These are phyloP conservation scores for Apiotrichum gamsii DNA, from an alignment of 1,284 basidiomycete genomes.

Conservation along the genomic window DNA sequence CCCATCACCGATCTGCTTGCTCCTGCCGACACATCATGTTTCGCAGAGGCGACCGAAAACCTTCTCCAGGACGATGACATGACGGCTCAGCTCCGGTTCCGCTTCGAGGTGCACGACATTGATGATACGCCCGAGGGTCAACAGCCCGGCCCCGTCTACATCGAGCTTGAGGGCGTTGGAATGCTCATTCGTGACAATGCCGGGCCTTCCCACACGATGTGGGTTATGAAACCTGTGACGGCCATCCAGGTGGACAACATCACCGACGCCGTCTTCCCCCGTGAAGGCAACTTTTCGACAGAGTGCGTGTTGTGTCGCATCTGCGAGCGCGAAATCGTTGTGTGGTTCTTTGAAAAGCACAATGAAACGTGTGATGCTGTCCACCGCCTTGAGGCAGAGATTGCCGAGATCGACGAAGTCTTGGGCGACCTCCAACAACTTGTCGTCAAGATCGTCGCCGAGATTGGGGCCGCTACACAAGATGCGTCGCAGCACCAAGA, in stretches of 20 bases:
- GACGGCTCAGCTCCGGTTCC: constrained; percentile 88
- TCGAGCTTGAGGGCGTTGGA: constrained; percentile 93
- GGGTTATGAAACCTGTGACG: constrained; percentile 87
- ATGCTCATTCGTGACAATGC: constrained; percentile 96
- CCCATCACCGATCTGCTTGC: constrained; percentile 78
- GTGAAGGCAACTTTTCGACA: constrained; percentile 66
- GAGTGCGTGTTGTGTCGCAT: constrained; percentile 95
- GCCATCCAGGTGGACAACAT: constrained; percentile 39
- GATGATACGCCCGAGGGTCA: constrained; percentile 36
- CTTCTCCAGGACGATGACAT: constrained; percentile 87
- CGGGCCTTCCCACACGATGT: constrained; percentile 93
- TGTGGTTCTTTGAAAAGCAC: constrained; percentile 99
- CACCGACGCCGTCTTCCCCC: constrained; percentile 55
- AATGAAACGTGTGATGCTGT: constrained; percentile 98
- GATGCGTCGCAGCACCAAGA: constrained; percentile 73
- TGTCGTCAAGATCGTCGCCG: constrained; percentile 63
- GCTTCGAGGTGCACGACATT: constrained; percentile 55
- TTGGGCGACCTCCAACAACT: constrained; percentile 78
- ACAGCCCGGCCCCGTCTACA: constrained; percentile 56
- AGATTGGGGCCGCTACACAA: constrained; percentile 49
- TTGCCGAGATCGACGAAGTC: constrained; percentile 86
- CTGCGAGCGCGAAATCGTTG: constrained; percentile 91
- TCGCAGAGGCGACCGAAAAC: constrained; percentile 77
- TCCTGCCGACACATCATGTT: constrained; percentile 75
- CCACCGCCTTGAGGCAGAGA: constrained; percentile 93